phyloP scores from a whole-genome alignment of 768 basidiomycete species.

The Boletales sp. region DNA sequence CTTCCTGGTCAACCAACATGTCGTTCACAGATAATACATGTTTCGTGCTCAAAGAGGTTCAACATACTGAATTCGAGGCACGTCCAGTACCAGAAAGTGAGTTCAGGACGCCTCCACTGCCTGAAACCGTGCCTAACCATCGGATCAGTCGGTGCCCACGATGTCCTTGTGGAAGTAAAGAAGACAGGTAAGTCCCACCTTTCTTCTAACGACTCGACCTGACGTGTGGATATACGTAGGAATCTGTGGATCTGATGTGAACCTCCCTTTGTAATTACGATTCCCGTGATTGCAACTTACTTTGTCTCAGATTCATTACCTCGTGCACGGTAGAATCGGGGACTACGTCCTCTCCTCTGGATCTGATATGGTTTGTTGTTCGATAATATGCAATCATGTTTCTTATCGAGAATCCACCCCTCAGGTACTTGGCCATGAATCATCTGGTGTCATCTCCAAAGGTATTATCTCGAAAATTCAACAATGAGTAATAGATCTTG shows the following conservation, averaged over 20 bases:
- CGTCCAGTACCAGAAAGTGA: slow-evolving; percentile 71
- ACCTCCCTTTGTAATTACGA: slow-evolving; percentile 7
- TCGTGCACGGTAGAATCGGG: slow-evolving; percentile 73
- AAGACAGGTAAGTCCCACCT: slow-evolving; percentile 68
- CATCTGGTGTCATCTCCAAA: slow-evolving; percentile 72
- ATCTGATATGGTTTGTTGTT: slow-evolving; percentile 59
- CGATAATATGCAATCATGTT: background rate
- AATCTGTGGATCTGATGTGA: slow-evolving; percentile 88
- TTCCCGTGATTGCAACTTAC: slow-evolving; percentile 3
- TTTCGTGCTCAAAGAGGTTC: slow-evolving; percentile 68
- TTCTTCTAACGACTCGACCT: slow-evolving; percentile 4
- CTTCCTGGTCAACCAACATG: slow-evolving; percentile 37
- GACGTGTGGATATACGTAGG: slow-evolving; percentile 41
- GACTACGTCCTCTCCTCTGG: slow-evolving; percentile 69
- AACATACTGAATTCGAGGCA: slow-evolving; percentile 68
- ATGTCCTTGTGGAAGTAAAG: slow-evolving; percentile 87
- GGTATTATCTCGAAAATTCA: slow-evolving; percentile 33
- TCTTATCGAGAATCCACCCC: background rate
- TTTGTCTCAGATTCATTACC: slow-evolving; percentile 63
- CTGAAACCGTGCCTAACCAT: slow-evolving; percentile 6
- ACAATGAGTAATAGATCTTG: background rate
- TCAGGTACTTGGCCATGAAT: slow-evolving; percentile 95
- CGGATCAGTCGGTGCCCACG: slow-evolving; percentile 56
- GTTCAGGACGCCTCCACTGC: slow-evolving; percentile 13
- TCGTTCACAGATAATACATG: slow-evolving; percentile 61